Evolutionary conservation across 148 eudicot genomes (phyloP), one percentile per base, ranked within the genome.

Genomic region (Camellia sinensis): DNA sequence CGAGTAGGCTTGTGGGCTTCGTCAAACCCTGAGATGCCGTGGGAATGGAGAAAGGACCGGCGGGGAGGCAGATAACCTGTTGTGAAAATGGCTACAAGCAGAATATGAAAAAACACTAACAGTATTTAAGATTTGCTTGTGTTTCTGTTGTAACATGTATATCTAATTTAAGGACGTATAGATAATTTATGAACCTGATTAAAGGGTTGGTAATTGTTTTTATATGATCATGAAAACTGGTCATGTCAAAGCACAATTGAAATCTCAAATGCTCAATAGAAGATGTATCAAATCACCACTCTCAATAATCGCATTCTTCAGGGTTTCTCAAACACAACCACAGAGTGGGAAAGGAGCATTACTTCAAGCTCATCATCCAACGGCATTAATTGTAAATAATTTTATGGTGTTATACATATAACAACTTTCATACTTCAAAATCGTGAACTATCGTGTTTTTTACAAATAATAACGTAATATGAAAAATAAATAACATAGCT

Each of bases 11-110:
- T 93, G 80, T 95, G 99, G 97, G 93, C 97, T 29, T 80, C 91
- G 0, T 67, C 87, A 52, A 93, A 95, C 80, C 97, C 99, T 7
- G 93, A 95, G 85, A 91, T 87, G 86, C 99, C 99, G 83, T 95
- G 99, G 99, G 91, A 87, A 61, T 95, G 92, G 91, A 89, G 98
- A 77, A 95, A 89, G 82, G 78, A 92, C 79, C 82, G 82, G 7
- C 90, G 97, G 64, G 52, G n/a, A 2, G 18, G 78, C 22, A 40
- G 67, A 74, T 74, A 60, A n/a, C 67, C 17, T 29, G 9, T 3
- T 0, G 65, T 15, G 48, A 11, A 48, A 71, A 0, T 59, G 18
- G n/a, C 62, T 15, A 59, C 29, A 15, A 59, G 5, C 19, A 17
- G 62, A 59, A 59, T 17, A 29, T 2, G 62, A 59, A 59, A n/a